Conservation (phyloP, 352 stramenopile genomes). For the Elongisporangium prolatum region DNA sequence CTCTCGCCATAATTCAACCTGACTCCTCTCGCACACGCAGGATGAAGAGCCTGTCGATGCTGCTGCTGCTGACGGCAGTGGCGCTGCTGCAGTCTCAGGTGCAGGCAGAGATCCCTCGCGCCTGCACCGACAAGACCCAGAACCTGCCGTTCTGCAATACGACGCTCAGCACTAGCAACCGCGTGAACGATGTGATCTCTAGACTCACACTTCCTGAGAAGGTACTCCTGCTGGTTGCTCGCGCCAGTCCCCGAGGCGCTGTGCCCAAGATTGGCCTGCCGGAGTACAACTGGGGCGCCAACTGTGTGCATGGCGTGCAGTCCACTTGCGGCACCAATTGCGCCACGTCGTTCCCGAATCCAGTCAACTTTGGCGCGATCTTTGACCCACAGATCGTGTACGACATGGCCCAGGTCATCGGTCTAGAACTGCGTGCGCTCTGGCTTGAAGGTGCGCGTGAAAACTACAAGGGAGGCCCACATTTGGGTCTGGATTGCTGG, state of each 20-base stretch:
- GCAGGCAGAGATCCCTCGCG: slow-evolving; percentile 28
- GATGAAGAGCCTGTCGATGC: not conserved
- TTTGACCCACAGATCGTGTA: slow-evolving; percentile 70
- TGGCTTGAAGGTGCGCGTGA: slow-evolving; percentile 46
- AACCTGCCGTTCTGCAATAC: slow-evolving; percentile 58
- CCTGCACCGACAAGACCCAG: slow-evolving; percentile 14
- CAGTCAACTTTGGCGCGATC: slow-evolving; percentile 62
- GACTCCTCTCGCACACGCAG: not conserved
- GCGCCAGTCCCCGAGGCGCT: slow-evolving; percentile 31
- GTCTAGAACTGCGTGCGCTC: slow-evolving; percentile 41
- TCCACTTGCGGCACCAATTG: slow-evolving; percentile 45
- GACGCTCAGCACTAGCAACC: slow-evolving; percentile 25
- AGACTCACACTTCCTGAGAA: slow-evolving; percentile 53
- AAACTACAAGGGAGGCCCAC: slow-evolving; percentile 30
- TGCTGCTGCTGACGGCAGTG: not conserved
- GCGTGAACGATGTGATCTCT: slow-evolving; percentile 57
- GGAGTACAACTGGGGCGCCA: slow-evolving; percentile 85
- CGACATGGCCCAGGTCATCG: slow-evolving; percentile 70
- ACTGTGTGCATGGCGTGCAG: slow-evolving; percentile 84
- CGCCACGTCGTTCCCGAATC: slow-evolving; percentile 83
- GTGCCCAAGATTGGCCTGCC: slow-evolving; percentile 63
- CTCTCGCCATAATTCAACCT: not conserved
- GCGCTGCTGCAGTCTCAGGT: not conserved
- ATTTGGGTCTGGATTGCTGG: slow-evolving; percentile 82
- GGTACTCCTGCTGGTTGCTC: slow-evolving; percentile 36